A percentile compares a stretch with the other conserved stretches of the same genome.
Conservation (phyloP, 2,329 filamentous ascomycete species). For the Monosporascus sp. region DNA sequence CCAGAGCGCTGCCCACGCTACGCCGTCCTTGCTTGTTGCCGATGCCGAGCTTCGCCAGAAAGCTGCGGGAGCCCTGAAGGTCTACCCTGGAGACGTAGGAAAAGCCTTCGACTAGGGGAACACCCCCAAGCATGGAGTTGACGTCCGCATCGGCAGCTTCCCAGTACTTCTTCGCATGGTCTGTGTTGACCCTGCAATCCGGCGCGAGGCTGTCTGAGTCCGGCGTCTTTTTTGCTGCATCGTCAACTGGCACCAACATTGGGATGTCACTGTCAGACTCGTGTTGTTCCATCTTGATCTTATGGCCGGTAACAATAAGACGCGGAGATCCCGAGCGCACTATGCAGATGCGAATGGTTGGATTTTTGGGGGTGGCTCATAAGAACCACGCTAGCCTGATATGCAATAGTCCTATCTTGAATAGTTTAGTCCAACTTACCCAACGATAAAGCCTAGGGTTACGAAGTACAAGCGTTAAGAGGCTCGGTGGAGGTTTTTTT, state of each 20-base stretch:
- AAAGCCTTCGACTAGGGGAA: constrained; percentile 32
- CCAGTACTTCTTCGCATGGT: constrained; percentile 42
- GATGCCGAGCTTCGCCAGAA: constrained; percentile 63
- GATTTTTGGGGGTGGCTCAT: too few relatives aligned
- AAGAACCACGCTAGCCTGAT: too few relatives aligned
- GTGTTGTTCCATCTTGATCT: too few relatives aligned
- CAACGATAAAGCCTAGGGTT: too few relatives aligned
- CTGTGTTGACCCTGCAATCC: constrained; percentile 19
- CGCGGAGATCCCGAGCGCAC: too few relatives aligned
- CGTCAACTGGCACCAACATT: neutral
- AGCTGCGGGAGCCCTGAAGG: constrained; percentile 63
- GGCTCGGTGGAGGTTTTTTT: too few relatives aligned
- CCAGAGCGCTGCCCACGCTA: constrained; percentile 25
- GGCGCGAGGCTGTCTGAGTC: constrained; percentile 3
- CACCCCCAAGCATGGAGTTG: constrained; percentile 72
- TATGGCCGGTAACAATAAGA: too few relatives aligned
- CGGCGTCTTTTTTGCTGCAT: neutral
- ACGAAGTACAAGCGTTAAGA: too few relatives aligned
- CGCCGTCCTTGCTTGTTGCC: constrained; percentile 28
- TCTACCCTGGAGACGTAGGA: constrained; percentile 63
- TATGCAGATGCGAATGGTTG: too few relatives aligned
- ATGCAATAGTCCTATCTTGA: too few relatives aligned
- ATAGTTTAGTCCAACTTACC: too few relatives aligned
- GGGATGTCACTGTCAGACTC: too few relatives aligned
- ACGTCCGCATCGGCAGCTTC: constrained; percentile 37